Conservation (phyloP, 2,329 filamentous ascomycete genomes). For the Colletotrichum coccodes region DNA sequence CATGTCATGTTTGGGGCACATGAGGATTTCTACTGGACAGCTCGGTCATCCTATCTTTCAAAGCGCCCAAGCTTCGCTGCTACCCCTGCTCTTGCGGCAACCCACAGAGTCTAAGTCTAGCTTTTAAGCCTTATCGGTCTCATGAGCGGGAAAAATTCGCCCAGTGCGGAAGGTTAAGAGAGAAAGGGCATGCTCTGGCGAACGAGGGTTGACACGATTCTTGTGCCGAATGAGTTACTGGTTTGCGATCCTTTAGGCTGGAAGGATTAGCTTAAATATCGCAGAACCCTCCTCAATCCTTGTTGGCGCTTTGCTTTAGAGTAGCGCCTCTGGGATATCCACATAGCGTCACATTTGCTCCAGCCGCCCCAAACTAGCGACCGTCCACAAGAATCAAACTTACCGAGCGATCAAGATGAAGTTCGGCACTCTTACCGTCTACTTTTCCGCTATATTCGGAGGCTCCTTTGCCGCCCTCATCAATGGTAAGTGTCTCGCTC, state of each 20-base stretch:
- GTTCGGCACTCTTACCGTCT: constrained; percentile 14
- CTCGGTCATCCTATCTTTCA: constrained; percentile 17
- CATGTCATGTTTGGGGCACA: constrained; percentile 23
- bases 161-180: constrained; percentile 18
- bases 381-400: background rate
- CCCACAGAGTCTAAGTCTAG: background rate
- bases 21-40: constrained; percentile 7
- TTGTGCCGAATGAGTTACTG: background rate
- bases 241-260: background rate
- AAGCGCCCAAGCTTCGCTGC: constrained; percentile 19
- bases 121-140: constrained; percentile 2
- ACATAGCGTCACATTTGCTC: background rate
- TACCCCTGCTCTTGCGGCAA: constrained; percentile 6
- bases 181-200: constrained; percentile 11
- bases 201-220: background rate
- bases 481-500: background rate
- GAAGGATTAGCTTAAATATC: constrained; percentile 15
- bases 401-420: constrained; percentile 3
- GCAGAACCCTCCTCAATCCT: constrained; percentile 3
- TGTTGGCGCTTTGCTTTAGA: background rate
- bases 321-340: background rate
- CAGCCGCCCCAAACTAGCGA: background rate
- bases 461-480: constrained; percentile 14
- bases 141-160: constrained; percentile 20
- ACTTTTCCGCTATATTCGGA: constrained; percentile 4